These are phyloP conservation scores for Sclerotinia subarctica DNA, from an alignment of 2,329 filamentous ascomycete species.

Conservation along the genomic window DNA sequence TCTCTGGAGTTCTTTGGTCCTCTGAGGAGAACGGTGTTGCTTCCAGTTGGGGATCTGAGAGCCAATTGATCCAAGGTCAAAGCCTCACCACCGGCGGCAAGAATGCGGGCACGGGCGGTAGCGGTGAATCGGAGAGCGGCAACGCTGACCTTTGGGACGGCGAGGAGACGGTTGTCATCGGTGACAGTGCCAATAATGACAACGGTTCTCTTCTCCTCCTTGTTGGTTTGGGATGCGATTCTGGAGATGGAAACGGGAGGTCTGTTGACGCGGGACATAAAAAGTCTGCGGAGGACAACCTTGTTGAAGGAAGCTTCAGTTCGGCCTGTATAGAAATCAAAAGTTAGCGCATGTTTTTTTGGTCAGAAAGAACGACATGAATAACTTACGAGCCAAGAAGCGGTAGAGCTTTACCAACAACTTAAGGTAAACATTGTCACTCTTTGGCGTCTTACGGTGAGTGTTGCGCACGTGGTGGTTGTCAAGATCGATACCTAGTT, in stretches of 20 bases:
- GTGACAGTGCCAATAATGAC: conserved; percentile 95
- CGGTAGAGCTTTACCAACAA: conserved; percentile 97
- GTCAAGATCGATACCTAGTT: conserved; percentile 68
- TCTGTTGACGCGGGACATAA: conserved; percentile 98
- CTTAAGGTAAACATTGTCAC: conserved; percentile 96
- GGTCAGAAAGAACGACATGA: conserved; percentile 2
- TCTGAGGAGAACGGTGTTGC: conserved; percentile 95
- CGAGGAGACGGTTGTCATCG: conserved; percentile 92
- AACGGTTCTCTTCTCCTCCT: conserved; percentile 74
- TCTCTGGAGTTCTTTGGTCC: conserved; percentile 98
- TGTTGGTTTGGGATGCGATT: conserved; percentile 70
- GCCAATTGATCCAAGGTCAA: conserved; percentile 97
- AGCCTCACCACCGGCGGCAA: conserved; percentile 89
- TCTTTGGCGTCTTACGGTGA: conserved; percentile 95
- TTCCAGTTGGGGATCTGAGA: conserved; percentile 88
- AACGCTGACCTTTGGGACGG: conserved; percentile 87
- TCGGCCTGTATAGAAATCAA: conserved; percentile 58
- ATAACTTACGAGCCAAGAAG: conserved; percentile 84
- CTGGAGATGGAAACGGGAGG: conserved; percentile 92
- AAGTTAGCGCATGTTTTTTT: conserved; percentile 1
- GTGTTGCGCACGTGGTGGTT: conserved; percentile 66
- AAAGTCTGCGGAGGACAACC: conserved; percentile 93
- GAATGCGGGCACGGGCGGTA: conserved; percentile 89
- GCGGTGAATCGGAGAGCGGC: conserved; percentile 96
- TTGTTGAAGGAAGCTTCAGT: conserved; percentile 99